phyloP scores from a whole-genome alignment of 1,284 basidiomycete genomes.

The Golubevia pallescens region DNA sequence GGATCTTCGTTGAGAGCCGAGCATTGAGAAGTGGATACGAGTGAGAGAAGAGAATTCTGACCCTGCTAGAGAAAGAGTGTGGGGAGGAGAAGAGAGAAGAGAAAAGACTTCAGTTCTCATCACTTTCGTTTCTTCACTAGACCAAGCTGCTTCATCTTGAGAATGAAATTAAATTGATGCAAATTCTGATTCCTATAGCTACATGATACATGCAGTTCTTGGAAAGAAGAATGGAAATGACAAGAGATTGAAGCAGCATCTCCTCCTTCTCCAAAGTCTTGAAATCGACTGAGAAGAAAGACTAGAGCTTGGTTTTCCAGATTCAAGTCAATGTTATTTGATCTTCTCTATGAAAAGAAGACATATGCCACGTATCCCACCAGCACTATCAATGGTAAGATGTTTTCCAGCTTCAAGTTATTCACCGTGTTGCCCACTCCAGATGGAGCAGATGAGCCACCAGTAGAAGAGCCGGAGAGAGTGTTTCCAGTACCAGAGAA shows the following conservation, averaged over 20 bases:
- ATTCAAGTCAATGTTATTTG: too few relatives aligned
- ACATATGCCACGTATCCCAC: slow-evolving; percentile 35
- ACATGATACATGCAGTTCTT: too few relatives aligned
- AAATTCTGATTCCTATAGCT: too few relatives aligned
- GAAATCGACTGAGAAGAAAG: too few relatives aligned
- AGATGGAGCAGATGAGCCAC: slow-evolving; percentile 14
- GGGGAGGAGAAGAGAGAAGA: background rate
- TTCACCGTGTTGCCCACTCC: slow-evolving; percentile 23
- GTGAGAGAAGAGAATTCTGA: slow-evolving; percentile 70
- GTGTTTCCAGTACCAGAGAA: slow-evolving; percentile 37
- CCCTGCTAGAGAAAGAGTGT: too few relatives aligned
- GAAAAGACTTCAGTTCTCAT: too few relatives aligned
- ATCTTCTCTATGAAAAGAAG: slow-evolving; percentile 8
- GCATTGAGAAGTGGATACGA: slow-evolving; percentile 72
- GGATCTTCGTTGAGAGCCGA: slow-evolving; percentile 78
- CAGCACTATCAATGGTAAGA: slow-evolving; percentile 30
- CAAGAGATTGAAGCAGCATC: too few relatives aligned
- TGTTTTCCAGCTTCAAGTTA: slow-evolving; percentile 39
- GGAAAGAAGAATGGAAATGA: too few relatives aligned
- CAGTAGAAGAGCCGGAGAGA: slow-evolving; percentile 23
- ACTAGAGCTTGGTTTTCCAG: too few relatives aligned
- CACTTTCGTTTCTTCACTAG: too few relatives aligned
- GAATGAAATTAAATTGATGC: too few relatives aligned
- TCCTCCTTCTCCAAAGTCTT: background rate
- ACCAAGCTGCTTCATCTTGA: too few relatives aligned